These are phyloP conservation scores for Aureobasidium mangrovei DNA, from an alignment of 2,329 filamentous ascomycete genomes.

Conservation along the genomic window DNA sequence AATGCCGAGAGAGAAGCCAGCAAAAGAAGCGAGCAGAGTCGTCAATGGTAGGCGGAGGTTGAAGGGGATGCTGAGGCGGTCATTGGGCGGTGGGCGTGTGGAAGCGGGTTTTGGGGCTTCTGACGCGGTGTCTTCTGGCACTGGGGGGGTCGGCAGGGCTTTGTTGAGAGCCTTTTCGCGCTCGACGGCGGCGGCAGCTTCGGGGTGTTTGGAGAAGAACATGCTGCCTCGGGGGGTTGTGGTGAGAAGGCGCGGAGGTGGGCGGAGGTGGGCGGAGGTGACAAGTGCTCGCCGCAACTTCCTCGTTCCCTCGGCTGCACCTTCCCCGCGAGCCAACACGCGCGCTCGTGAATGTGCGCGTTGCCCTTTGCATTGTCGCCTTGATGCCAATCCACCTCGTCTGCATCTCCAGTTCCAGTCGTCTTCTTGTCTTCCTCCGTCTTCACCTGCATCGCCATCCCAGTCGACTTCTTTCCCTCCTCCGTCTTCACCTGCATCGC, in stretches of 20 bases:
- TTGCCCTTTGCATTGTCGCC: no score
- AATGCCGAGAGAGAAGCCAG: constrained; percentile 26
- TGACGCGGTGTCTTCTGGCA: background rate
- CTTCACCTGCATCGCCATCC: background rate
- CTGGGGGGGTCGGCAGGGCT: background rate
- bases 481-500: background rate
- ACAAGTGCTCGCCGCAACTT: no score
- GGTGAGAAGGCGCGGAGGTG: background rate
- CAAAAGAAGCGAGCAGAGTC: constrained; percentile 19
- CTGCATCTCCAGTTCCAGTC: no score
- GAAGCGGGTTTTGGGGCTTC: background rate
- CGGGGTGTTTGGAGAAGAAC: no score
- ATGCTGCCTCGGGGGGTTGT: background rate
- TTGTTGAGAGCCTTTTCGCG: background rate
- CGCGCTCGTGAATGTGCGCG: no score
- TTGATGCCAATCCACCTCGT: no score
- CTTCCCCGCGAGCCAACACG: no score
- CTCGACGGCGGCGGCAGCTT: background rate
- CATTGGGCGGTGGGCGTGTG: constrained; percentile 8
- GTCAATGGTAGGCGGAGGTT: constrained; percentile 24
- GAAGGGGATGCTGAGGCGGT: constrained; percentile 28
- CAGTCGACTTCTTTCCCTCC: background rate
- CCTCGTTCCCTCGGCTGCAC: no score
- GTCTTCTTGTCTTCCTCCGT: background rate
- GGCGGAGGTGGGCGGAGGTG: background rate